These are phyloP conservation scores for Coniochaeta hoffmannii DNA, from an alignment of 2,329 filamentous ascomycete species.

Conservation along the genomic window DNA sequence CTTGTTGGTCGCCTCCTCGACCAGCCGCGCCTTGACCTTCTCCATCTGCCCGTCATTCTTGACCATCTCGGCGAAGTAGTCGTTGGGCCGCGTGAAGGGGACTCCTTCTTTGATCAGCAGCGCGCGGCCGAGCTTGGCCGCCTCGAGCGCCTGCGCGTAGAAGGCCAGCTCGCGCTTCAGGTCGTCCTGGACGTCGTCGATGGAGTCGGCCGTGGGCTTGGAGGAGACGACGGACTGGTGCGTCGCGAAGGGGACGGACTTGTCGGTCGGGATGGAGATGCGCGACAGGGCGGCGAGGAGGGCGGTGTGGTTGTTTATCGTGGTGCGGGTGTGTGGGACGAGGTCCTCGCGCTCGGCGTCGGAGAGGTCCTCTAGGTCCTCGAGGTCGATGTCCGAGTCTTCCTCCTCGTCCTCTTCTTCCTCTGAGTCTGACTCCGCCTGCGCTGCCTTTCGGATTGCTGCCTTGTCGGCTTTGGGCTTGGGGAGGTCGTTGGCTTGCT, in stretches of 20 bases:
- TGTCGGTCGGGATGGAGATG: slow-evolving; percentile 59
- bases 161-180: slow-evolving; percentile 87
- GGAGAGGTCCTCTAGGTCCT: slow-evolving; percentile 61
- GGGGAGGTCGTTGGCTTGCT: slow-evolving; percentile 11
- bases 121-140: slow-evolving; percentile 65
- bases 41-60: slow-evolving; percentile 99
- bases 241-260: slow-evolving; percentile 68
- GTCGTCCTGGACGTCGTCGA: slow-evolving; percentile 84
- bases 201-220: slow-evolving; percentile 55
- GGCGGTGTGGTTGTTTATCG: slow-evolving; percentile 93
- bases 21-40: slow-evolving; percentile 85
- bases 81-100: slow-evolving; percentile 78
- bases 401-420: slow-evolving; percentile 72
- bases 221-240: slow-evolving; percentile 71
- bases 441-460: slow-evolving; percentile 16
- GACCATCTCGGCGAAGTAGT: slow-evolving; percentile 99
- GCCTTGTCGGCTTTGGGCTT: slow-evolving; percentile 25
- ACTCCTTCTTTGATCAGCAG: slow-evolving; percentile 74
- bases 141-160: slow-evolving; percentile 81
- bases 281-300: slow-evolving; percentile 74
- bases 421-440: slow-evolving; percentile 30
- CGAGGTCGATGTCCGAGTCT: slow-evolving; percentile 81
- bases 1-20: slow-evolving; percentile 86
- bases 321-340: slow-evolving; percentile 82
- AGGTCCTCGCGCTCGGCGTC: slow-evolving; percentile 59